Conservation (phyloP, 352 stramenopile genomes). For the Globisporangium okanoganense region DNA sequence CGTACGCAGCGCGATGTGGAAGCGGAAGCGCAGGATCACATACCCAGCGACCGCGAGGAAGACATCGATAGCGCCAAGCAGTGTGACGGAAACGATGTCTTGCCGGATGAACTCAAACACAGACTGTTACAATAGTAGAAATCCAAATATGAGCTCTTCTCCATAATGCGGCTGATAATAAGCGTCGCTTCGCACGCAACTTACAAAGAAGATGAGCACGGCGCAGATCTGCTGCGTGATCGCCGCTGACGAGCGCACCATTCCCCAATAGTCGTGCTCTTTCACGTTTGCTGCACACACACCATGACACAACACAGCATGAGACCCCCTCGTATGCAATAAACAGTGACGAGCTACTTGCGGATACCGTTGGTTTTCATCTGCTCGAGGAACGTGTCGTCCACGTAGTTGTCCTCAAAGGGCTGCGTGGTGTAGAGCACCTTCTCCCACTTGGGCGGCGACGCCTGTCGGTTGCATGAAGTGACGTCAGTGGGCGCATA, state of each 20-base stretch:
- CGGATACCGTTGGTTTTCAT: conserved; percentile 84
- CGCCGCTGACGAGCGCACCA: conserved; percentile 79
- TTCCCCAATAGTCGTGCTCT: conserved; percentile 80
- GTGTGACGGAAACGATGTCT: conserved; percentile 43
- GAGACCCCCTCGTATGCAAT: background rate
- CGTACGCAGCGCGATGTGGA: conserved; percentile 36
- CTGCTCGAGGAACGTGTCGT: conserved; percentile 87
- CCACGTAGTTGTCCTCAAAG: conserved; percentile 90
- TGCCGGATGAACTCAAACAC: conserved; percentile 72
- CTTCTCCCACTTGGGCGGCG: conserved; percentile 60
- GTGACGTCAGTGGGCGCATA: background rate
- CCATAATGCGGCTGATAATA: background rate
- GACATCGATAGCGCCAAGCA: conserved; percentile 56
- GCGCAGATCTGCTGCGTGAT: conserved; percentile 89
- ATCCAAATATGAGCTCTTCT: background rate
- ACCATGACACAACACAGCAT: background rate
- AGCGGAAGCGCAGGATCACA: conserved; percentile 40
- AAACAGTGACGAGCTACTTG: background rate
- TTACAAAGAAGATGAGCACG: conserved; percentile 87
- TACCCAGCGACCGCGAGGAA: conserved; percentile 55
- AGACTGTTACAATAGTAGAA: conserved; percentile 29
- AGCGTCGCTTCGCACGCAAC: no score
- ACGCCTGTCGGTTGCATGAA: background rate
- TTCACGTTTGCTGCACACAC: conserved; percentile 58
- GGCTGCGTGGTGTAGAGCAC: conserved; percentile 86